phyloP scores from a whole-genome alignment of 2,329 filamentous ascomycete genomes.

The Stagonosporopsis rhizophila region DNA sequence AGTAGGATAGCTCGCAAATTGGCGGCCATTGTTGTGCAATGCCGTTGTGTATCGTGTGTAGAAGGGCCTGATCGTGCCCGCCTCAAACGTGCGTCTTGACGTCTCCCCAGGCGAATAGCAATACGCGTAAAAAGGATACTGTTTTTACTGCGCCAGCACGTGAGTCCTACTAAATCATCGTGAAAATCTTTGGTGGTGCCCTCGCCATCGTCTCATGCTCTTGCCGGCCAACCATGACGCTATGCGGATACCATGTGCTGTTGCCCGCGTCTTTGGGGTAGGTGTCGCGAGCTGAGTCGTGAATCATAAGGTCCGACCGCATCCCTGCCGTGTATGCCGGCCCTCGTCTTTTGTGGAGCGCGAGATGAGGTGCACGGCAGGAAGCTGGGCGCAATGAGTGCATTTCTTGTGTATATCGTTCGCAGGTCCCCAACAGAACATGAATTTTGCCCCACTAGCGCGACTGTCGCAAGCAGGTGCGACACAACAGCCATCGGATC shows the following conservation, averaged over 20 bases:
- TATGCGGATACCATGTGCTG: neutral
- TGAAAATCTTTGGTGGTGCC: too few species aligned
- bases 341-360: constrained; percentile 2
- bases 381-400: neutral
- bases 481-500: neutral
- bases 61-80: neutral
- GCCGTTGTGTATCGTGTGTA: neutral
- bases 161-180: too few species aligned
- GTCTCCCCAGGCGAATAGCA: neutral
- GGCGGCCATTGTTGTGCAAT: neutral
- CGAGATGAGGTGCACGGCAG: neutral
- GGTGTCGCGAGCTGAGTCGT: constrained; percentile 15
- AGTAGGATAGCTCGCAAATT: neutral
- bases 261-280: neutral
- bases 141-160: too few species aligned
- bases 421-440: neutral
- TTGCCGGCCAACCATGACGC: neutral
- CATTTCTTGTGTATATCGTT: neutral
- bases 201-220: too few species aligned
- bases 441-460: neutral
- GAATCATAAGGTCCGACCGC: constrained; percentile 1
- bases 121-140: neutral
- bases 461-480: neutral
- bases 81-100: too few species aligned
- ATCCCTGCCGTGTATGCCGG: neutral